phyloP scores from a whole-genome alignment of 2,329 filamentous ascomycete species.

The Bipolaris cookei region DNA sequence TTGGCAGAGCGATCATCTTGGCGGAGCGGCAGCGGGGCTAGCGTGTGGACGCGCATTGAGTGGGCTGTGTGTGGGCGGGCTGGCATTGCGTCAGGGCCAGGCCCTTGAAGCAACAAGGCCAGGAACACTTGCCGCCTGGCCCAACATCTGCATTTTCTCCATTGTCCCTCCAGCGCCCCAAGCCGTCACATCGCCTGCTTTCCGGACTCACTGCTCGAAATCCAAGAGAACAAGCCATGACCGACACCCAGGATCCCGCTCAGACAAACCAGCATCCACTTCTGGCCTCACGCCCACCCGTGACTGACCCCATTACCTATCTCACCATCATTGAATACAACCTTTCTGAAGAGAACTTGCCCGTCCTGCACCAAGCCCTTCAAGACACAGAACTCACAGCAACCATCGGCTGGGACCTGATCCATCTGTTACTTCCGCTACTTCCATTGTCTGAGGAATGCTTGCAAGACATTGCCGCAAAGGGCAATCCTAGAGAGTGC shows the following conservation, averaged over 20 bases:
- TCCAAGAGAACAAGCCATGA: conserved; percentile 30
- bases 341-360: conserved; percentile 69
- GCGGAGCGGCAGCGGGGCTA: conserved; percentile 23
- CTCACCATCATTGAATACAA: conserved; percentile 79
- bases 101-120: conserved; percentile 7
- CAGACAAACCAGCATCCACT: conserved; percentile 55
- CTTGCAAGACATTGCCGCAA: conserved; percentile 73
- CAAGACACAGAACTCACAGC: conserved; percentile 72
- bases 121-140: conserved; percentile 7
- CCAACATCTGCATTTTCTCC: conserved; percentile 3
- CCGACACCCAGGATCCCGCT: conserved; percentile 35
- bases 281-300: conserved; percentile 64
- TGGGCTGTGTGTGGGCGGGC: conserved; percentile 7
- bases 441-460: conserved; percentile 71
- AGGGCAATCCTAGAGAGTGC: conserved; percentile 82
- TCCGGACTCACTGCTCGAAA: background rate
- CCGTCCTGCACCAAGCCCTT: conserved; percentile 70
- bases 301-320: conserved; percentile 75
- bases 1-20: conserved; percentile 27
- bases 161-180: background rate
- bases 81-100: conserved; percentile 27
- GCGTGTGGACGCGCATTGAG: conserved; percentile 13
- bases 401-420: conserved; percentile 84
- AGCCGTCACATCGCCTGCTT: background rate
- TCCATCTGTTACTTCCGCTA: conserved; percentile 73